A percentile compares a stretch with the other conserved stretches of the same genome.
phyloP scores from a whole-genome alignment of 345 rosid species.

The Turritis glabra region DNA sequence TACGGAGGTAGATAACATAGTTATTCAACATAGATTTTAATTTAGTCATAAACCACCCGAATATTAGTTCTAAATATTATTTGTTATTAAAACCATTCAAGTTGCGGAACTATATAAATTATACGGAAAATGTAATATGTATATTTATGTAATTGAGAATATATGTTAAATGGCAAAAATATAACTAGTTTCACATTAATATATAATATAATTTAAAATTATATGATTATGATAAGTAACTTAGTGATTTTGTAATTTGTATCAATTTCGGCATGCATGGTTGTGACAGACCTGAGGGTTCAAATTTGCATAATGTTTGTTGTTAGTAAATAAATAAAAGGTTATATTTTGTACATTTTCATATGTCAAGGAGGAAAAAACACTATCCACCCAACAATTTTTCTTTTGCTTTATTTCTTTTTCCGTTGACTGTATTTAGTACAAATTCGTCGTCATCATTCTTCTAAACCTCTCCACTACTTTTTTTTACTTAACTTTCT shows the following conservation, averaged over 20 bases:
- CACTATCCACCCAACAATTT: slow-evolving; percentile 32
- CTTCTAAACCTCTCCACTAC: slow-evolving; percentile 46
- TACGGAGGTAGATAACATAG: neutral
- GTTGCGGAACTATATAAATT: neutral
- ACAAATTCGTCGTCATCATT: slow-evolving; percentile 29
- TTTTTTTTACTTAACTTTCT: neutral
- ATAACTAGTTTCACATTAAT: neutral
- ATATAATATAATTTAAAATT: too few species aligned
- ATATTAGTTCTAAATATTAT: neutral
- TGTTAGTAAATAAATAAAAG: neutral
- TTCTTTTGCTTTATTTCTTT: slow-evolving; percentile 39
- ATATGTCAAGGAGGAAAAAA: slow-evolving; percentile 48
- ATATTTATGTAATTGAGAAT: neutral
- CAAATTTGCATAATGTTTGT: neutral
- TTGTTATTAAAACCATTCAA: neutral
- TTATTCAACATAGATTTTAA: neutral
- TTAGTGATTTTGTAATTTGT: neutral
- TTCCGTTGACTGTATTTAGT: slow-evolving; percentile 61
- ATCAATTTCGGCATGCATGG: neutral
- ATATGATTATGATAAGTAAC: neutral
- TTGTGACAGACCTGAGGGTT: too few species aligned
- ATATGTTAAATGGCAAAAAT: neutral
- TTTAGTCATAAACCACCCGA: neutral
- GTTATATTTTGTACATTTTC: slow-evolving; percentile 18
- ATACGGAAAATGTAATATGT: too few species aligned